Percentiles rank a stretch among this genome's conserved stretches.
These are phyloP conservation scores for Didymella pomorum DNA, from an alignment of 2,329 filamentous ascomycete species.

Conservation along the genomic window DNA sequence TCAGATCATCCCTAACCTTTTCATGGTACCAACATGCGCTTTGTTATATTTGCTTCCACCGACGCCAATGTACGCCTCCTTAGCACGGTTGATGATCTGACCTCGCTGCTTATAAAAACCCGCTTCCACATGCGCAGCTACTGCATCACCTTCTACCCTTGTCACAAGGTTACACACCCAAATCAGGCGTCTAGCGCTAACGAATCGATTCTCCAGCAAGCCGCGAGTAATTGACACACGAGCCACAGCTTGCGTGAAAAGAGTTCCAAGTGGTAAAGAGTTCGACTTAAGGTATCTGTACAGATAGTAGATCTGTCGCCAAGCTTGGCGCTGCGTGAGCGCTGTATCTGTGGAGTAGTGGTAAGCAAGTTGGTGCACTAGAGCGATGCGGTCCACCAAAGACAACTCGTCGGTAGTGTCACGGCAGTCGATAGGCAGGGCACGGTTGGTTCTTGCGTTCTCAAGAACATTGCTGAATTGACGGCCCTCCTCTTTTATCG, in stretches of 20 bases:
- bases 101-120: constrained; percentile 42
- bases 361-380: constrained; percentile 47
- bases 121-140: constrained; percentile 39
- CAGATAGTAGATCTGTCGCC: constrained; percentile 40
- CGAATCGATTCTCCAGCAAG: constrained; percentile 38
- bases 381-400: constrained; percentile 22
- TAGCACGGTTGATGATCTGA: constrained; percentile 38
- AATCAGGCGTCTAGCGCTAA: constrained; percentile 37
- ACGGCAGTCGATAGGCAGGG: constrained; percentile 37
- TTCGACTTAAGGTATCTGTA: constrained; percentile 38
- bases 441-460: constrained; percentile 29
- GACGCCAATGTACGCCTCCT: constrained; percentile 23
- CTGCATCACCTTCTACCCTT: constrained; percentile 38
- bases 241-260: constrained; percentile 43
- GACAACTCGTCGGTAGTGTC: constrained; percentile 25
- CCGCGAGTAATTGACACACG: constrained; percentile 37
- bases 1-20: constrained; percentile 40
- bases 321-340: constrained; percentile 28
- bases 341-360: constrained; percentile 42
- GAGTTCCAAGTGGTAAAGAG: constrained; percentile 34
- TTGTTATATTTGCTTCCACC: constrained; percentile 31
- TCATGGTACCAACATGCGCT: constrained; percentile 42
- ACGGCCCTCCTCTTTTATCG: constrained; percentile 17
- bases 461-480: constrained; percentile 41
- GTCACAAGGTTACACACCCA: constrained; percentile 44